These are phyloP conservation scores for Mortierella sp. DNA, from an alignment of 371 early-diverging fungal species.

Conservation along the genomic window DNA sequence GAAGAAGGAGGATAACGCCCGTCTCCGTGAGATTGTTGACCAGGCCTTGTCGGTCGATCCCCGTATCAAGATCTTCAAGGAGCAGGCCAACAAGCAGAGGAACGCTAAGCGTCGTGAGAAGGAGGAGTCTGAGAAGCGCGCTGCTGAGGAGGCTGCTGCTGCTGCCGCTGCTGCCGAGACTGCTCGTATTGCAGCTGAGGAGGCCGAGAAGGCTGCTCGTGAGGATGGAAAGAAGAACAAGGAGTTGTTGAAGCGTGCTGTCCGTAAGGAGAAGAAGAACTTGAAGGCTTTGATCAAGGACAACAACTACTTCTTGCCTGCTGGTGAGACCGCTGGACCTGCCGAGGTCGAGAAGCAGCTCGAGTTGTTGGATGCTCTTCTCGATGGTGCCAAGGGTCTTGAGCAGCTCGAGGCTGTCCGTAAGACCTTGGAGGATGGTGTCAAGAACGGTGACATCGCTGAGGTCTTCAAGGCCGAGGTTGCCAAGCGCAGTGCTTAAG, in stretches of 20 bases:
- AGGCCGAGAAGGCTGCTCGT: constrained; percentile 76
- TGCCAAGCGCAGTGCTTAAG: constrained; percentile 47
- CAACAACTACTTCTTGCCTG: constrained; percentile 82
- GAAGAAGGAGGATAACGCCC: constrained; percentile 97
- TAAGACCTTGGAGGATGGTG: constrained; percentile 65
- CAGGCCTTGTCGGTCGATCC: constrained; percentile 88
- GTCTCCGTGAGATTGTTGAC: constrained; percentile 89
- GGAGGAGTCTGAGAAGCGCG: constrained; percentile 79
- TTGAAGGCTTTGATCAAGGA: constrained; percentile 84
- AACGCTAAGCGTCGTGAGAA: constrained; percentile 91
- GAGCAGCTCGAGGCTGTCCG: constrained; percentile 70
- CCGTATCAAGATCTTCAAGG: constrained; percentile 90
- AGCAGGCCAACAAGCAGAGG: constrained; percentile 89
- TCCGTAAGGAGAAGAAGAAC: constrained; percentile 93
- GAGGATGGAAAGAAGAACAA: constrained; percentile 79
- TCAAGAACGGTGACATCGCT: constrained; percentile 62
- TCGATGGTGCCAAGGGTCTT: constrained; percentile 73
- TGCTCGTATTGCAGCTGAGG: constrained; percentile 57
- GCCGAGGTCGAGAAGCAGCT: constrained; percentile 72
- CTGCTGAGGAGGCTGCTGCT: constrained; percentile 69
- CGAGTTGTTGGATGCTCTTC: constrained; percentile 74
- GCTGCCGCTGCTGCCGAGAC: constrained; percentile 59
- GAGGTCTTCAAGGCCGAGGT: constrained; percentile 65
- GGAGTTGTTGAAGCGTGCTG: constrained; percentile 79
- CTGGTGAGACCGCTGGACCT: constrained; percentile 63